A percentile compares a stretch with the other conserved stretches of the same genome.
Evolutionary conservation across 768 basidiomycete species (phyloP).

Genomic region (Boletus subparvulus): DNA sequence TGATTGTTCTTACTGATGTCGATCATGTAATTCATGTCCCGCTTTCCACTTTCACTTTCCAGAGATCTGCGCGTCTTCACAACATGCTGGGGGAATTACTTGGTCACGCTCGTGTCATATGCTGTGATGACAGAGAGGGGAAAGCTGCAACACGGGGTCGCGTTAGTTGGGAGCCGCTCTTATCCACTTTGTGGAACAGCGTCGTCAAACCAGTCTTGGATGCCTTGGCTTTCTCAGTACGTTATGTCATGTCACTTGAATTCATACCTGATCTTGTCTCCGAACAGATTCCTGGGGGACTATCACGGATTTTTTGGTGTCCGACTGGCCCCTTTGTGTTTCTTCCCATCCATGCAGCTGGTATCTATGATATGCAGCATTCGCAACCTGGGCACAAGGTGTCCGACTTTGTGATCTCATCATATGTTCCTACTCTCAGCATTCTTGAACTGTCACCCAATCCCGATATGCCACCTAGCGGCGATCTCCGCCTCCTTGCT

Average conservation of each 20-base stretch:
- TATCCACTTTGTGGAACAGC: constrained; percentile 7
- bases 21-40: constrained; percentile 4
- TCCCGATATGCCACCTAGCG: neutral
- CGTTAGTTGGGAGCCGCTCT: neutral
- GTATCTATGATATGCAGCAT: neutral
- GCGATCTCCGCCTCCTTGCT: neutral
- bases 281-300: neutral
- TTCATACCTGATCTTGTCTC: neutral
- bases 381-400: neutral
- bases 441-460: constrained; percentile 5
- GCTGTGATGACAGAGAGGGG: neutral
- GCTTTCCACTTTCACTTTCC: neutral
- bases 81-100: neutral
- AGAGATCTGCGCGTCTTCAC: neutral
- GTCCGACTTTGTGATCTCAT: neutral
- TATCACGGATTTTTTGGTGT: neutral
- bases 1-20: constrained; percentile 4
- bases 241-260: neutral
- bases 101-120: neutral
- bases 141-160: neutral
- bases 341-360: neutral
- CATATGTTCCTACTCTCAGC: neutral
- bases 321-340: neutral
- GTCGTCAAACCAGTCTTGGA: constrained; percentile 5
- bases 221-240: constrained; percentile 1